Conservation (phyloP, 1,284 basidiomycete genomes). For the Coriolopsis trogii region DNA sequence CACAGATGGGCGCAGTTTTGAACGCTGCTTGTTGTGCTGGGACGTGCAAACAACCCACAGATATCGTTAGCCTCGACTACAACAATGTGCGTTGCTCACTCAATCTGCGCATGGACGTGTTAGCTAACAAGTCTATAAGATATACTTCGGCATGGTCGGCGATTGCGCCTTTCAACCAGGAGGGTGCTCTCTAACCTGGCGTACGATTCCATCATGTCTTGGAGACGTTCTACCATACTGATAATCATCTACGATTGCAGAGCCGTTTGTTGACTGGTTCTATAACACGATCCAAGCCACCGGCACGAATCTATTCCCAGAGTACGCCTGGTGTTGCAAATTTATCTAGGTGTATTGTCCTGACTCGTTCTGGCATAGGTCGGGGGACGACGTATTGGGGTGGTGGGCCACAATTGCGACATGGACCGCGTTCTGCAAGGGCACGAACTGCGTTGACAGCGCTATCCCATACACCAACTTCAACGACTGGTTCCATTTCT, state of each 20-base stretch:
- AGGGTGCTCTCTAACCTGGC: constrained; percentile 9
- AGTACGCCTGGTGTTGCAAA: neutral
- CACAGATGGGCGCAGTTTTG: constrained; percentile 9
- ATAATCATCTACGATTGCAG: neutral
- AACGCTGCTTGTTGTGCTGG: constrained; percentile 11
- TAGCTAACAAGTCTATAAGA: neutral
- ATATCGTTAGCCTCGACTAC: constrained; percentile 7
- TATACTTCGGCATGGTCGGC: constrained; percentile 6
- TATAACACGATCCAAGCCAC: constrained; percentile 8
- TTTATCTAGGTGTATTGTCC: neutral
- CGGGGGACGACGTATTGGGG: constrained; percentile 5
- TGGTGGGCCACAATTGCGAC: constrained; percentile 7
- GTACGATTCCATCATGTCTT: neutral
- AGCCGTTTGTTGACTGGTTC: constrained; percentile 15
- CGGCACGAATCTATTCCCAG: constrained; percentile 2
- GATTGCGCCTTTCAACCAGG: constrained; percentile 1
- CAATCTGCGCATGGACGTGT: no score
- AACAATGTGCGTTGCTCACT: neutral
- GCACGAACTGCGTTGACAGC: neutral
- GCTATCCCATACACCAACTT: constrained; percentile 11
- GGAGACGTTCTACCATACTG: no score
- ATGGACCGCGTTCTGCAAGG: constrained; percentile 5
- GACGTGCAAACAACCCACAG: constrained; percentile 4
- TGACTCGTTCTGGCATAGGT: neutral
- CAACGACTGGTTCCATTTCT: constrained; percentile 14